These are phyloP conservation scores for Mallotus repandus DNA, from an alignment of 441 rosid species.

Conservation along the genomic window DNA sequence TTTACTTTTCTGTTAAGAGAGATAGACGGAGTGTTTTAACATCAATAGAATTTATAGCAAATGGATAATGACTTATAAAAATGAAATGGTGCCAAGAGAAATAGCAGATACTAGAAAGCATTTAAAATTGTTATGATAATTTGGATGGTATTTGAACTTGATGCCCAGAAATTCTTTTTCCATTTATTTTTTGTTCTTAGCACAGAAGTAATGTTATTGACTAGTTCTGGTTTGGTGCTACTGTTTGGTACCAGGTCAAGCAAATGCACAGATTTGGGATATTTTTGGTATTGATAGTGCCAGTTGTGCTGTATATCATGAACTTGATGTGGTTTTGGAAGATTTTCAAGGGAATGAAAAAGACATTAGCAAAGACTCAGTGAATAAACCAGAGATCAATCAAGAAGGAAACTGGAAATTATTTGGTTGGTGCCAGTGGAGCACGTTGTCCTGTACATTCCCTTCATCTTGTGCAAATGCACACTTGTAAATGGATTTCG, in stretches of 20 bases:
- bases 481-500: neutral
- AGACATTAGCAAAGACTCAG: constrained; percentile 33
- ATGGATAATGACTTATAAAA: too few relatives aligned
- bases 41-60: too few relatives aligned
- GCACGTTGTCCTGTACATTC: neutral
- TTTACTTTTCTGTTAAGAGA: too few relatives aligned
- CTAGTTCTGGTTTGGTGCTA: neutral
- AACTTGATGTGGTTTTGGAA: constrained; percentile 46
- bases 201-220: too few relatives aligned
- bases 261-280: constrained; percentile 36
- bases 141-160: too few relatives aligned
- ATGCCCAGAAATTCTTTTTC: neutral
- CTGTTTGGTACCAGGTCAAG: constrained; percentile 36
- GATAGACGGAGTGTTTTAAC: too few relatives aligned
- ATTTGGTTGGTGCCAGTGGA: too few relatives aligned
- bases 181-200: neutral
- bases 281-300: constrained; percentile 34
- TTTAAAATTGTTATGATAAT: too few relatives aligned
- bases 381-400: too few relatives aligned
- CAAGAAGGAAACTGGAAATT: too few relatives aligned
- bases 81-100: too few relatives aligned
- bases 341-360: constrained; percentile 43
- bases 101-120: too few relatives aligned
- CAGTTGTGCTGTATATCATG: constrained; percentile 32
- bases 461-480: neutral